Percentiles rank a stretch among this genome's conserved stretches.
Evolutionary conservation across 805 yeast species (phyloP).

Genomic region (Spathaspora gorwiae): DNA sequence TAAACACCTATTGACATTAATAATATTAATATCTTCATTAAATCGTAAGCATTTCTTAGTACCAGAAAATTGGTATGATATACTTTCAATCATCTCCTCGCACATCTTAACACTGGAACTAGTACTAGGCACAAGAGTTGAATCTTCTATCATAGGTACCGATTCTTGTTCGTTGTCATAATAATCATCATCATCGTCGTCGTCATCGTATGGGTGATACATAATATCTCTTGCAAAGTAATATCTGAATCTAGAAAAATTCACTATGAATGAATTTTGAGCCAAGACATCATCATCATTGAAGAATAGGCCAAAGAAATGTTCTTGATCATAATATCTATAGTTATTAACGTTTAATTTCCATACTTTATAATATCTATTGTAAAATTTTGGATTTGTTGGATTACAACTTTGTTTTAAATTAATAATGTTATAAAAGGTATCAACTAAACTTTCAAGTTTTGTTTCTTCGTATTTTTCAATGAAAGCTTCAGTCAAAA

Average conservation of each 20-base stretch:
- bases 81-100: not conserved
- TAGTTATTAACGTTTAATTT: constrained; percentile 14
- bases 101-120: not conserved
- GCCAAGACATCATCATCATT: constrained; percentile 4
- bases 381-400: constrained; percentile 14
- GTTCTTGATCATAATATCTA: constrained; percentile 13
- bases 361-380: constrained; percentile 16
- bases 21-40: constrained; percentile 5
- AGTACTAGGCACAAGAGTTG: too few relatives aligned
- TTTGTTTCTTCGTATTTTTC: constrained; percentile 15
- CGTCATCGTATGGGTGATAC: constrained; percentile 4
- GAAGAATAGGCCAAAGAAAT: constrained; percentile 8
- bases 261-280: constrained; percentile 14
- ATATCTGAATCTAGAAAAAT: constrained; percentile 14
- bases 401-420: constrained; percentile 1
- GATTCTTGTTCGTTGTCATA: too few relatives aligned
- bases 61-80: not conserved
- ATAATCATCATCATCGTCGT: constrained; percentile 1
- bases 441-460: constrained; percentile 11
- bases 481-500: constrained; percentile 11
- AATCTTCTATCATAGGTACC: too few relatives aligned
- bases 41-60: constrained; percentile 3
- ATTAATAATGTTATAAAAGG: constrained; percentile 7
- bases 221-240: constrained; percentile 4
- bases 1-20: constrained; percentile 3